phyloP scores from a whole-genome alignment of 2,329 filamentous ascomycete genomes.

The Trichoderma cornu-damae region DNA sequence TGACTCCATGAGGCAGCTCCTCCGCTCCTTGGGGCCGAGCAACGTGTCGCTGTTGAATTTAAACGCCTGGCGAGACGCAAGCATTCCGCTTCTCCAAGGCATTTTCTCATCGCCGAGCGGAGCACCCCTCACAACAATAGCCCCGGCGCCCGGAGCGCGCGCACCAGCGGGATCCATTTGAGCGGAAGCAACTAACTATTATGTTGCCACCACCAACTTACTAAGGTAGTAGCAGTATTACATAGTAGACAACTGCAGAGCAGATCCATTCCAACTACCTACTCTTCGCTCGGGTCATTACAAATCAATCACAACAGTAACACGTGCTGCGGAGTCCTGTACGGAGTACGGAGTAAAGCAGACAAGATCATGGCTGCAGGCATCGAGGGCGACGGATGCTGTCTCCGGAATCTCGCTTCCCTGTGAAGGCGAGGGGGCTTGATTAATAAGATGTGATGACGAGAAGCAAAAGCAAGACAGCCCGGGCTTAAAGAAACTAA shows the following conservation, averaged over 20 bases:
- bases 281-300: neutral
- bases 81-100: neutral
- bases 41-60: no score
- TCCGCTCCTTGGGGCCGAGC: no score
- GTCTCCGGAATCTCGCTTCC: neutral
- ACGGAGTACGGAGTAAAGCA: no score
- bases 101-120: neutral
- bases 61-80: neutral
- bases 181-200: neutral
- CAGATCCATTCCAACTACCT: neutral
- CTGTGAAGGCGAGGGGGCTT: neutral
- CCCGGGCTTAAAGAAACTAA: constrained; percentile 6
- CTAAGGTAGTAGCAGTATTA: no score
- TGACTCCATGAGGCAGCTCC: no score
- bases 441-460: neutral
- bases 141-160: neutral
- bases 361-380: neutral
- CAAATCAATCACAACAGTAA: constrained; percentile 7
- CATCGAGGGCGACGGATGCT: neutral
- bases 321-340: neutral
- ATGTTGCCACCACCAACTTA: no score
- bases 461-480: neutral
- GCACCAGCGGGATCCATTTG: neutral
- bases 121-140: neutral
- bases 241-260: no score